Base-by-base conservation (phyloP, 78 protist species). In the Isochrysis galbana region DNA sequence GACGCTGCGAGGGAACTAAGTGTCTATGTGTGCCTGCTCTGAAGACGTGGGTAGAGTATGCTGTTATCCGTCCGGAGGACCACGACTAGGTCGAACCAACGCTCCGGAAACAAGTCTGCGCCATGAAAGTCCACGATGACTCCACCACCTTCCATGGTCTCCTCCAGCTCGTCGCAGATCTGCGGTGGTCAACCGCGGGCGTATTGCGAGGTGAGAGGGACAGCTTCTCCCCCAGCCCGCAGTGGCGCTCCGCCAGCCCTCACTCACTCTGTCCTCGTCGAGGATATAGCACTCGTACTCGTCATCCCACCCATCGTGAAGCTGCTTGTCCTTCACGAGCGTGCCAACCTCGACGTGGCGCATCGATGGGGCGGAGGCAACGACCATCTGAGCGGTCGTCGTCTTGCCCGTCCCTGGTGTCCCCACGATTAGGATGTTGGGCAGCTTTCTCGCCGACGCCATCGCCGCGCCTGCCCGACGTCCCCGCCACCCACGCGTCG, bases 341-440 rank as follows among this genome's bases (percentile, higher is more conserved):
- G 89, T 87, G 5, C 93, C 82, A 38, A 94, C 48, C 32, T 91
- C 90, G 19, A 92, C 41, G 61, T 38, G 90, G 26, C 23, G 21
- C 36, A 91, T 41, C 38, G 61, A 87, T 46, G 93, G 7, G 5
- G 26, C 45, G 25, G n/a, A 11, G 5, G n/a, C 72, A 22, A n/a
- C 42, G n/a, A 45, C 32, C n/a, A 25, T n/a, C 22, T 67, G 41
- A 1, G 94, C 95, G 0, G 72, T 34, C 19, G 95, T 74, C 0
- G 77, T 82, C 83, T 94, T 94, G 46, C 84, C 95, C 25, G 92
- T 90, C 5, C 95, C 95, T 2, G 95, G 95, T 4, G 93, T 91
- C 14, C 95, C 95, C 21, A 93, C 90, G 47, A 94, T 42, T 26
- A 91, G 80, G 72, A 94, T 29, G 70, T 94, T 94, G 34, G 92